Base-by-base conservation (phyloP, 1,139 yeast species). In the Saccharomyces hybrid region DNA sequence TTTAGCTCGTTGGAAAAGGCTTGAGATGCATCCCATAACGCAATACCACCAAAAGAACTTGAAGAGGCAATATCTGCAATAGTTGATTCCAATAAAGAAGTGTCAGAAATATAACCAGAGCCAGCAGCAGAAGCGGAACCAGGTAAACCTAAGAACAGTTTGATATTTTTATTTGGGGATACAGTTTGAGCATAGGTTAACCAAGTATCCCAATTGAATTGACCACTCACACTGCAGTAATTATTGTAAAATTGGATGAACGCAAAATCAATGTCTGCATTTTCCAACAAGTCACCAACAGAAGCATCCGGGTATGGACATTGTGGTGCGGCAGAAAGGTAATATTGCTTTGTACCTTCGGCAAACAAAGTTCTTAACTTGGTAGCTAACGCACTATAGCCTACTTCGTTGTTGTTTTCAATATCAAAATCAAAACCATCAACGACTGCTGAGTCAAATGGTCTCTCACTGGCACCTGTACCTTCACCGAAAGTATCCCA, bases 201-300 rank as follows among this genome's bases (percentile, higher is more conserved):
- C 99, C 99, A 93, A 25, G 88, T 81, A 62, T 83, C 86, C 84
- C 87, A 91, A 76, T 93, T 93, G 77, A 90, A 91, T 52, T 67
- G 63, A 9, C 73, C 60, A 6, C 78, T 79, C 52, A 85, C 75
- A 50, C 76, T 74, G 73, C 98, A 91, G 70, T 86, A 83, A 73
- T 91, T 91, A 78, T 91, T 91, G 79, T 91, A 91, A 75, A 91
- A 91, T 75, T 91, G 98, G 64, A 91, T 81, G 66, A 88, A 89
- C 2, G 93, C 93, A 72, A 86, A 89, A 72, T 91, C 98, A 60
- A 91, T 75, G 48, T 80, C 76, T 23, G 87, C 81, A 42, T 78
- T 73, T 26, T 75, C 74, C 62, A 91, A 72, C 42, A 86, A 73
- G 54, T 82, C 81, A 58, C 96, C 95, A 48, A 86, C 83, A 48